phyloP scores from a whole-genome alignment of 129 eudicot genomes.

The Helichrysum umbraculigerum region DNA sequence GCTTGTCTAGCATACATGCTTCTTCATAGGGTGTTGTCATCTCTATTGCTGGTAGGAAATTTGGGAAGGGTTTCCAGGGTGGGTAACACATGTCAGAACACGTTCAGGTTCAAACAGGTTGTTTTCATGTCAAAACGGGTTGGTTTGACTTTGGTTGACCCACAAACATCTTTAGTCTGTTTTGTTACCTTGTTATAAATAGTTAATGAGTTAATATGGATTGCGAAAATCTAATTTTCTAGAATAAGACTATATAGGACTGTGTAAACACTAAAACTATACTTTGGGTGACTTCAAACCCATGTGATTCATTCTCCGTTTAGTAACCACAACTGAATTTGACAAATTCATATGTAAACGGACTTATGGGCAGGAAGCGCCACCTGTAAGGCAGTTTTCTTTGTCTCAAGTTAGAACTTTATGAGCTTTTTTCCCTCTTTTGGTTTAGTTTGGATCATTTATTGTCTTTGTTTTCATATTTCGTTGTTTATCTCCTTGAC shows the following conservation, averaged over 20 bases:
- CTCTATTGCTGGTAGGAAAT: background rate
- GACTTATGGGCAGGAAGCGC: background rate
- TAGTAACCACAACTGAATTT: background rate
- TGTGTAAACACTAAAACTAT: background rate
- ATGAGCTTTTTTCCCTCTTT: background rate
- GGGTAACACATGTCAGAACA: background rate
- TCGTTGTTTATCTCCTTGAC: slow-evolving; percentile 45
- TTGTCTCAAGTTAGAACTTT: background rate
- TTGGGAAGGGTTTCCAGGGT: background rate
- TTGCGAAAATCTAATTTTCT: background rate
- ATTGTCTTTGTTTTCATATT: background rate
- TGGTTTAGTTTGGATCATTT: background rate
- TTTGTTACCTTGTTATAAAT: too few relatives aligned
- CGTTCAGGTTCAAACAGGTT: background rate
- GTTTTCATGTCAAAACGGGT: background rate
- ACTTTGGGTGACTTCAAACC: background rate
- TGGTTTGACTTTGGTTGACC: background rate
- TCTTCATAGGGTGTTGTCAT: slow-evolving; percentile 12
- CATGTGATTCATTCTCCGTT: background rate
- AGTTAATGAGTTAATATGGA: background rate
- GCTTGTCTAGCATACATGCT: background rate
- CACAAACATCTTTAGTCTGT: background rate
- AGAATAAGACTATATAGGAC: background rate
- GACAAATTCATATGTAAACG: background rate
- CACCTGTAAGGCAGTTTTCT: background rate